Percentiles rank a stretch among this genome's conserved stretches.
phyloP scores from a whole-genome alignment of 305 asterid genomes.

The Fraxinus baroniana region DNA sequence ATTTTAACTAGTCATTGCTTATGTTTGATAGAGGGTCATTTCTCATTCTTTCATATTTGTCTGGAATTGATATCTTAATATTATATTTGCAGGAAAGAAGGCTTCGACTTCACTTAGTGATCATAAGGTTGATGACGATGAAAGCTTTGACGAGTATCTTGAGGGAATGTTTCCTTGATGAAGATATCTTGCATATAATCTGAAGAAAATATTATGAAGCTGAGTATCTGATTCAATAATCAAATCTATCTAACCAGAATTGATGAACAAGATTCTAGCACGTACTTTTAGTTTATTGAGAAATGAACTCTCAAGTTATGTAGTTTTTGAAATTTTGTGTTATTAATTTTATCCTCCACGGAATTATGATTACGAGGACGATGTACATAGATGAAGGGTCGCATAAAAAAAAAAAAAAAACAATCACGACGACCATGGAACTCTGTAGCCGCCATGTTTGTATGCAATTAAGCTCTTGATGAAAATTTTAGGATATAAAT shows the following conservation, averaged over 20 bases:
- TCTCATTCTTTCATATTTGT: not conserved
- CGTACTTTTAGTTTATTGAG: not conserved
- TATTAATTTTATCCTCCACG: not conserved
- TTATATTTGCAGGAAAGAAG: constrained; percentile 39
- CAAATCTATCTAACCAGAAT: not conserved
- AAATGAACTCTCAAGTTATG: too few species aligned
- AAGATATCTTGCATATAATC: not conserved
- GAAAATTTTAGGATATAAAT: too few species aligned
- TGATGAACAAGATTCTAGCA: not conserved
- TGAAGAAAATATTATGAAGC: not conserved
- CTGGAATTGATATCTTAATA: not conserved
- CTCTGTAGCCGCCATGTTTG: too few species aligned
- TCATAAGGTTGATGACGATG: constrained; percentile 47
- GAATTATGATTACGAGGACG: not conserved
- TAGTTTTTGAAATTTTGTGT: not conserved
- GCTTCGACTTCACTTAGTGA: constrained; percentile 40
- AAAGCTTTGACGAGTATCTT: constrained; percentile 77
- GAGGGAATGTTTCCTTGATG: constrained; percentile 85
- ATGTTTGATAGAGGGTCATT: not conserved
- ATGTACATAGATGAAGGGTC: not conserved
- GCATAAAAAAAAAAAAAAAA: not conserved
- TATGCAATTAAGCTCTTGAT: too few species aligned
- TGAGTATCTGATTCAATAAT: not conserved
- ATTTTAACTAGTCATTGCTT: not conserved
- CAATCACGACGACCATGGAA: too few species aligned